A percentile compares a stretch with the other conserved stretches of the same genome.
Conservation (phyloP, 768 basidiomycete species). For the Suillus luteus region DNA sequence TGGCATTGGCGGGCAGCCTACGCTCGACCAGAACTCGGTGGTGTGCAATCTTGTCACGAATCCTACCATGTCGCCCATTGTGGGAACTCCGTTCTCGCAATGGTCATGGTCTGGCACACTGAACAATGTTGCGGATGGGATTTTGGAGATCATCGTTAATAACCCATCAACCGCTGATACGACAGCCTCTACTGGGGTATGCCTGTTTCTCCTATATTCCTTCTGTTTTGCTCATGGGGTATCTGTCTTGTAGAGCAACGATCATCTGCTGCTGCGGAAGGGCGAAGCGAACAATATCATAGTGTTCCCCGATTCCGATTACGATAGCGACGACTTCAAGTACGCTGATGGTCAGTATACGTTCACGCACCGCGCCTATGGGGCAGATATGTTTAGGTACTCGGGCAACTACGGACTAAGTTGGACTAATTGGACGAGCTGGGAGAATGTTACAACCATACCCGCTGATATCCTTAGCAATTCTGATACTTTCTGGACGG, state of each 20-base stretch:
- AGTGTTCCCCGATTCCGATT: constrained; percentile 85
- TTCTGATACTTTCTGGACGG: constrained; percentile 66
- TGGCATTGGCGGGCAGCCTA: constrained; percentile 57
- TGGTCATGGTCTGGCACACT: constrained; percentile 81
- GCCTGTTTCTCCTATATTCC: constrained; percentile 10
- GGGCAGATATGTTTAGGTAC: constrained; percentile 87
- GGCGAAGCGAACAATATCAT: constrained; percentile 75
- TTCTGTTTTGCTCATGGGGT: constrained; percentile 13
- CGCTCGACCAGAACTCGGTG: constrained; percentile 45
- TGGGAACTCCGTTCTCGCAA: constrained; percentile 55
- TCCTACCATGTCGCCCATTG: constrained; percentile 50
- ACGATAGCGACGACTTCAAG: constrained; percentile 61
- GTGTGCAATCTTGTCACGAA: constrained; percentile 51
- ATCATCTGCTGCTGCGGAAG: constrained; percentile 82
- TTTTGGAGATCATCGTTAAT: constrained; percentile 70
- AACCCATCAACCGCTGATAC: constrained; percentile 48
- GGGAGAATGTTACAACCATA: constrained; percentile 74
- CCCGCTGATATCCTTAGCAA: constrained; percentile 55
- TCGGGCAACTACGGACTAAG: constrained; percentile 78
- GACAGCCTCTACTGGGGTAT: constrained; percentile 57
- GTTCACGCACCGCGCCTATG: constrained; percentile 80
- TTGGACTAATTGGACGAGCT: constrained; percentile 80
- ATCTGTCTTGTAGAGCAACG: constrained; percentile 47
- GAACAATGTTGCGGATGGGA: constrained; percentile 76
- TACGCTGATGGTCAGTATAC: constrained; percentile 64